Percentiles rank a stretch among this genome's conserved stretches.
These are phyloP conservation scores for Suhomyces panamericanus DNA, from an alignment of 1,139 yeast species.

Conservation along the genomic window DNA sequence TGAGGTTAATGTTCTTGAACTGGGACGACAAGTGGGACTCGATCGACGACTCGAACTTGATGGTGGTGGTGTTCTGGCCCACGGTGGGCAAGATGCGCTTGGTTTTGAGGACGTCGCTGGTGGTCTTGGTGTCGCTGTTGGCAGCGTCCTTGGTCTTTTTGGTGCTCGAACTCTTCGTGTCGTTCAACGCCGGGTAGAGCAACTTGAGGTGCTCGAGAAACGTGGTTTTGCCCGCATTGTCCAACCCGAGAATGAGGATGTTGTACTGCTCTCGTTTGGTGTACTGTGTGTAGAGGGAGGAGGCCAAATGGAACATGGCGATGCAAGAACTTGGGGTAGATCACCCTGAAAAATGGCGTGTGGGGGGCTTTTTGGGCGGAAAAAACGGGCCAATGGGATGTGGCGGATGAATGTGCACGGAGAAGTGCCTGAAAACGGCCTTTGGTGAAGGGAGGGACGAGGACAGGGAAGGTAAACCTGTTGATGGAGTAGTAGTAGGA, in stretches of 20 bases:
- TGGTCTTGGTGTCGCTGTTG: slow-evolving; percentile 13
- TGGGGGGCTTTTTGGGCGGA: background rate
- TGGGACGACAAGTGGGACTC: slow-evolving; percentile 30
- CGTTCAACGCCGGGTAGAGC: slow-evolving; percentile 35
- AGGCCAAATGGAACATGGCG: slow-evolving; percentile 47
- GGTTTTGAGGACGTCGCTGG: slow-evolving; percentile 43
- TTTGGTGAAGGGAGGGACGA: background rate
- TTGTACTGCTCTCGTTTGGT: slow-evolving; percentile 51
- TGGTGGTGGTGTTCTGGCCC: slow-evolving; percentile 49
- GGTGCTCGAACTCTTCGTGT: slow-evolving; percentile 11
- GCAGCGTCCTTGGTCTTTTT: slow-evolving; percentile 1
- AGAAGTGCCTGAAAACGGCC: background rate
- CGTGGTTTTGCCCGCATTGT: slow-evolving; percentile 95
- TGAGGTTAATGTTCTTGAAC: slow-evolving; percentile 57
- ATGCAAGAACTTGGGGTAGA: background rate
- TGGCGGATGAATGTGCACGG: background rate
- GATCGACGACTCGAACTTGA: slow-evolving; percentile 35
- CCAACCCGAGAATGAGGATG: slow-evolving; percentile 82
- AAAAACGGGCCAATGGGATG: background rate
- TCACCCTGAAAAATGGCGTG: background rate
- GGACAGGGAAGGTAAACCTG: background rate
- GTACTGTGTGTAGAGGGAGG: slow-evolving; percentile 48
- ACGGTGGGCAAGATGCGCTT: slow-evolving; percentile 56
- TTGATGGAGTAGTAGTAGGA: background rate
- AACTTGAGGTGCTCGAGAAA: slow-evolving; percentile 53